Evolutionary conservation across 2,329 filamentous ascomycete genomes (phyloP).

Genomic region (Colletotrichum cordylinicola): DNA sequence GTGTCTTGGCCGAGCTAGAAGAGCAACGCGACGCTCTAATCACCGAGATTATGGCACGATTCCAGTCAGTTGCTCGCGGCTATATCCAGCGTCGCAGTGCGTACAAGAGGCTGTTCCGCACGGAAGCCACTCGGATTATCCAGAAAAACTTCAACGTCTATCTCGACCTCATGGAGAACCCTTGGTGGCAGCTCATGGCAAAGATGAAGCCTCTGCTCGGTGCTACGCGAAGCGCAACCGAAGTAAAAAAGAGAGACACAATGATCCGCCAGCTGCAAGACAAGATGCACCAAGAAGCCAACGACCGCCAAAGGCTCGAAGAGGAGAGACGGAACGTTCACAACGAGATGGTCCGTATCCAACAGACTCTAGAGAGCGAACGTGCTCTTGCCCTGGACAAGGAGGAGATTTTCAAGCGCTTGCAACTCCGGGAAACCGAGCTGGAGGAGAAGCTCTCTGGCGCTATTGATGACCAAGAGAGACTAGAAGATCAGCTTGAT

Average conservation of each 20-base stretch:
- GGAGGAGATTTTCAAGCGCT: conserved; percentile 97
- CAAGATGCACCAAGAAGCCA: conserved; percentile 79
- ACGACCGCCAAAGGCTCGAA: conserved; percentile 80
- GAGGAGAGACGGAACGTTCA: conserved; percentile 90
- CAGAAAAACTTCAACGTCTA: conserved; percentile 95
- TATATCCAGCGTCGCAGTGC: conserved; percentile 88
- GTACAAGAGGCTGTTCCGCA: conserved; percentile 91
- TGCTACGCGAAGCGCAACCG: conserved; percentile 86
- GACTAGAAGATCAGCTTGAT: conserved; percentile 91
- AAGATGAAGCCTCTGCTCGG: conserved; percentile 96
- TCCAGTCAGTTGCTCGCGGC: conserved; percentile 90
- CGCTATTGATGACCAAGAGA: conserved; percentile 92
- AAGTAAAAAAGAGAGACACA: conserved; percentile 94
- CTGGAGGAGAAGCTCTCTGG: conserved; percentile 91
- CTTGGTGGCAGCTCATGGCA: conserved; percentile 96
- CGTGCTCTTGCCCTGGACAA: conserved; percentile 95
- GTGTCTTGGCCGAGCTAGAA: conserved; percentile 94
- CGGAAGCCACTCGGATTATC: conserved; percentile 93
- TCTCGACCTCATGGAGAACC: conserved; percentile 85
- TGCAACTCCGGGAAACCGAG: conserved; percentile 90
- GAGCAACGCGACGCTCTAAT: conserved; percentile 94
- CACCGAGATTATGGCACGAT: conserved; percentile 89
- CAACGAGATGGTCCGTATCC: conserved; percentile 84
- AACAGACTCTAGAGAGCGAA: conserved; percentile 95
- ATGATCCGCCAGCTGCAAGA: conserved; percentile 88